phyloP scores from a whole-genome alignment of 306 rosid genomes.

The Prunus persica region DNA sequence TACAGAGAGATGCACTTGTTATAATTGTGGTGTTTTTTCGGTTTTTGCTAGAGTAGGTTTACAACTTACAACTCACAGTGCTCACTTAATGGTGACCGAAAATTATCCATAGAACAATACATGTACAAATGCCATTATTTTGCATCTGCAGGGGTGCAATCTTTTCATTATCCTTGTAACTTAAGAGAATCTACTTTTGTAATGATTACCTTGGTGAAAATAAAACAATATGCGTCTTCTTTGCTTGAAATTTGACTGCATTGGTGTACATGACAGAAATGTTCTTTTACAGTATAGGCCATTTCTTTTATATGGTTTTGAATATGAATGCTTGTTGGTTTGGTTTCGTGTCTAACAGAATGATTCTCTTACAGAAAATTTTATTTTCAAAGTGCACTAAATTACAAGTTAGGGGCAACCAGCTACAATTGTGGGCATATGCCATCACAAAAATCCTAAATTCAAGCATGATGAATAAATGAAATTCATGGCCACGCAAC shows the following conservation, averaged over 20 bases:
- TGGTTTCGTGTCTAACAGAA: too few species aligned
- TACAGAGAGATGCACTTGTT: constrained; percentile 1
- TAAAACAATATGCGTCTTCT: background rate
- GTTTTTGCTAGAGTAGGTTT: constrained; percentile 3
- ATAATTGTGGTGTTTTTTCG: background rate
- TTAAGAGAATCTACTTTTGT: too few species aligned
- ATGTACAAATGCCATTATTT: background rate
- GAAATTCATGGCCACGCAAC: background rate
- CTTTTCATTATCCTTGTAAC: background rate
- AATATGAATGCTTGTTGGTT: background rate
- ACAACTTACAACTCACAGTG: background rate
- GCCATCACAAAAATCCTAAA: too few species aligned
- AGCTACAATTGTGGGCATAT: background rate
- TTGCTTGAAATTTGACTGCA: background rate
- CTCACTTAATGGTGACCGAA: background rate
- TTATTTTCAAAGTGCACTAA: too few species aligned
- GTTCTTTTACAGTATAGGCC: too few species aligned
- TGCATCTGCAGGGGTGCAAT: background rate
- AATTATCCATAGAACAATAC: background rate
- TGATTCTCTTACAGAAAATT: too few species aligned
- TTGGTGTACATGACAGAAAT: background rate
- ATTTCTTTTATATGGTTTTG: background rate
- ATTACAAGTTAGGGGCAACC: background rate
- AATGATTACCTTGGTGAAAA: background rate
- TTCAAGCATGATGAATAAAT: too few species aligned